Percentiles rank a stretch among this genome's conserved stretches.
These are phyloP conservation scores for Cymbomonas tetramitiformis DNA, from an alignment of 139 green algal species.

Conservation along the genomic window DNA sequence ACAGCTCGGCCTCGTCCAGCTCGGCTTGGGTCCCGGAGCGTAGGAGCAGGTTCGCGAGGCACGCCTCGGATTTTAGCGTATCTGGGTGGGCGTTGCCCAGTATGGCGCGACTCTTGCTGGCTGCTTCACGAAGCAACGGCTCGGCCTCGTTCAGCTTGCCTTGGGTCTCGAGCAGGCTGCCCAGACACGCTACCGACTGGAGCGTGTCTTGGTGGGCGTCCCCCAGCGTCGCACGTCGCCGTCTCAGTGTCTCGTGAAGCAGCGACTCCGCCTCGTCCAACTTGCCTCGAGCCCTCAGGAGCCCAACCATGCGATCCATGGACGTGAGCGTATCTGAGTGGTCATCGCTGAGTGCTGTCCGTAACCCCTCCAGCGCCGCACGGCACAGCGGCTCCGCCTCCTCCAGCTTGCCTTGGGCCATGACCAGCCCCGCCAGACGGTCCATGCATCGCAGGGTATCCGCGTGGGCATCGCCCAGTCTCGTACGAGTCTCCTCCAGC, in stretches of 20 bases:
- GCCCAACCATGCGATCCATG: constrained; percentile 7
- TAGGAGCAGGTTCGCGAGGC: constrained; percentile 9
- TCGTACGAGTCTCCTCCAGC: background rate
- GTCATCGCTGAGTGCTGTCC: background rate
- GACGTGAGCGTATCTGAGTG: constrained; percentile 10
- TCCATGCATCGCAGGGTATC: background rate
- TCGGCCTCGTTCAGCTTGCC: background rate
- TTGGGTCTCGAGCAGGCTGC: background rate
- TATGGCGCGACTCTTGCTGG: background rate
- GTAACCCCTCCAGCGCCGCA: background rate
- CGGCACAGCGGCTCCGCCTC: constrained; percentile 2
- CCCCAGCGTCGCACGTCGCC: background rate
- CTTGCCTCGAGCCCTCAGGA: background rate
- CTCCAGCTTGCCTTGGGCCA: background rate
- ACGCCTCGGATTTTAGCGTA: constrained; percentile 2
- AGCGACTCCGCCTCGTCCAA: constrained; percentile 5
- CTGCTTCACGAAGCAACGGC: background rate
- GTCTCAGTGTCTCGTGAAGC: background rate
- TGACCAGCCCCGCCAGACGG: constrained; percentile 3
- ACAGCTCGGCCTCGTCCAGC: background rate
- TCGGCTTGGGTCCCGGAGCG: background rate
- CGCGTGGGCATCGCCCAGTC: background rate
- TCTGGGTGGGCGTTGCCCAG: background rate
- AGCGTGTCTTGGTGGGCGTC: background rate
- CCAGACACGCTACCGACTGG: constrained; percentile 11